Evolutionary conservation across 768 basidiomycete species (phyloP), one percentile per base, ranked within the genome.

Genomic region (Auriculariales sp.): DNA sequence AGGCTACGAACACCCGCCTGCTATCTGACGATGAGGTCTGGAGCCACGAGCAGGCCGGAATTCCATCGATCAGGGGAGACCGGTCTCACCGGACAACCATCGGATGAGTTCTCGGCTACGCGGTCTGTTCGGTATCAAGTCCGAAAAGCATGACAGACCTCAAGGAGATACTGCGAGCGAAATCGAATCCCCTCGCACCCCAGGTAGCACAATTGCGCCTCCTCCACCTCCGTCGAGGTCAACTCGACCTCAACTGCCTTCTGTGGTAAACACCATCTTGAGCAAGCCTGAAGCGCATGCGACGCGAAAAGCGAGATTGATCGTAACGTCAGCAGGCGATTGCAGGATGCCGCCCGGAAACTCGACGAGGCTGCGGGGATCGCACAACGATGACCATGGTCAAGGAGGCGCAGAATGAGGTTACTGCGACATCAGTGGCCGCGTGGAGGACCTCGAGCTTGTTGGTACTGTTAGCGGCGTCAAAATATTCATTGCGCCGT

Each of bases 361-460:
- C 73, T 70, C 71, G 4, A 71, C 75, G 47, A 57, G 83, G 14
- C 58, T 91, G 9, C 70, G 69, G 46, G 86, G n/a, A 83, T 58
- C 66, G 77, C 42, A 70, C 81, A 58, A 69, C 77, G 34, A 82
- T 88, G 81, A 74, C 76, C 52, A 67, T 71, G 45, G 75, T 92
- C 28, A 81, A 75, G 55, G 86, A 88, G 58, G 78, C 78, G 6
- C 58, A 83, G n/a, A 70, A 85, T 53, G 83, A 87, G 81, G 83
- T 2, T 91, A 90, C 58, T 90, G 88, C 54, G 88, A 91, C 61
- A 64, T 80, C 11, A 81, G 79, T 46, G 85, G 82, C 1, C 68
- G 72, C 36, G 68, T 69, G 15, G 75, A 74, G 6, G 74, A 86
- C 58, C 63, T 90, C 48, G 71, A 67, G 28, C 62, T 73, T 34